Conservation (phyloP, 257 asterid species). For the Solanum tarapatanum region DNA sequence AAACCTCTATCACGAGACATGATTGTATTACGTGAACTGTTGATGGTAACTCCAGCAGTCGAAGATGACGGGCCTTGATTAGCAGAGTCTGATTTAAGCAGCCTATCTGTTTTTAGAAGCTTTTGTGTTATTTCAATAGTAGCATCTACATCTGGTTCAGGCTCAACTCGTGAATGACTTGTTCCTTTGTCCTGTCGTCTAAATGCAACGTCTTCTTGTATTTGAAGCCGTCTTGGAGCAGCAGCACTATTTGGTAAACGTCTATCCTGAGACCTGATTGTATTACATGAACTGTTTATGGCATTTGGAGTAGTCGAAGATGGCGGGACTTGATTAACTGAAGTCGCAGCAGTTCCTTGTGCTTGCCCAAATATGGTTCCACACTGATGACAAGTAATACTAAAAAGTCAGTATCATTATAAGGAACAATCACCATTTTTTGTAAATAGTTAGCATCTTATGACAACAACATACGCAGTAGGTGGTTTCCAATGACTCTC, state of each 20-base stretch:
- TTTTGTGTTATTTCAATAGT: not conserved
- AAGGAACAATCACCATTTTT: not conserved
- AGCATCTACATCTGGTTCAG: slow-evolving; percentile 9
- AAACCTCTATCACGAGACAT: not conserved
- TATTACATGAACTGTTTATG: not conserved
- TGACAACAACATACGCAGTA: not conserved
- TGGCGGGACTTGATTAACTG: slow-evolving; percentile 8
- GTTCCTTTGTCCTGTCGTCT: slow-evolving; percentile 9
- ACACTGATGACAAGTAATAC: slow-evolving; percentile 12
- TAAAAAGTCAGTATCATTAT: not conserved
- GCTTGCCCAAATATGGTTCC: slow-evolving; percentile 1
- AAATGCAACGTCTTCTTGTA: slow-evolving; percentile 2
- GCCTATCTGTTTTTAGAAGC: not conserved
- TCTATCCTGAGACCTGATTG: not conserved
- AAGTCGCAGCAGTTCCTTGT: not conserved
- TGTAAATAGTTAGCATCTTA: not conserved
- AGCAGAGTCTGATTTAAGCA: not conserved
- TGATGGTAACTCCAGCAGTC: not conserved
- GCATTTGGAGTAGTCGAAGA: not conserved
- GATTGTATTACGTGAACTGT: slow-evolving; percentile 5
- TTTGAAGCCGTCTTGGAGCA: not conserved
- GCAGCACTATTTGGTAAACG: not conserved
- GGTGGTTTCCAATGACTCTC: not conserved
- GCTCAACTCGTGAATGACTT: slow-evolving; percentile 15
- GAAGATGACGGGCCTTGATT: slow-evolving; percentile 14